Evolutionary conservation across 345 rosid species (phyloP).

Genomic region (Pistacia vera): DNA sequence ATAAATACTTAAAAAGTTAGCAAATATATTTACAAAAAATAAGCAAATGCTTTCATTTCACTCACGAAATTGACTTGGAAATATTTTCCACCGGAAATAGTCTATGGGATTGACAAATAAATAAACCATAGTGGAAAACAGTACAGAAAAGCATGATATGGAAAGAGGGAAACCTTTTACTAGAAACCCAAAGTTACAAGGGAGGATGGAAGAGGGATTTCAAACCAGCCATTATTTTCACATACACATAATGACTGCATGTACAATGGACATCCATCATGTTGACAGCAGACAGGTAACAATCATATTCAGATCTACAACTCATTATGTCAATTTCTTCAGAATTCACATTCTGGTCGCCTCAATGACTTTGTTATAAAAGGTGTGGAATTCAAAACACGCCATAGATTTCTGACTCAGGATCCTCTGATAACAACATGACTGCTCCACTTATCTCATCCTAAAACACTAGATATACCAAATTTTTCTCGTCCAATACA

Average conservation of each 20-base stretch:
- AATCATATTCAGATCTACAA: neutral
- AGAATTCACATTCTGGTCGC: neutral
- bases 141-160: neutral
- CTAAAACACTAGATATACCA: too few species aligned
- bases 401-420: neutral
- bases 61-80: neutral
- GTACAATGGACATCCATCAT: neutral
- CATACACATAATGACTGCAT: neutral
- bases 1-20: slow-evolving; percentile 1
- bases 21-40: too few species aligned
- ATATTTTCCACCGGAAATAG: neutral
- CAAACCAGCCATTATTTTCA: neutral
- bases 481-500: too few species aligned
- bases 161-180: neutral
- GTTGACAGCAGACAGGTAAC: neutral
- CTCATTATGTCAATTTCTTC: neutral
- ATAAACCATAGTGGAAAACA: neutral
- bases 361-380: neutral
- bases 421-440: too few species aligned
- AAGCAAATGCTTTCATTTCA: neutral
- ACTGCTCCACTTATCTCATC: too few species aligned
- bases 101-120: neutral
- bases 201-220: too few species aligned
- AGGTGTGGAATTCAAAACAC: neutral
- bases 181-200: neutral